phyloP scores from a whole-genome alignment of 768 basidiomycete genomes.

The Leccinellum albellum region DNA sequence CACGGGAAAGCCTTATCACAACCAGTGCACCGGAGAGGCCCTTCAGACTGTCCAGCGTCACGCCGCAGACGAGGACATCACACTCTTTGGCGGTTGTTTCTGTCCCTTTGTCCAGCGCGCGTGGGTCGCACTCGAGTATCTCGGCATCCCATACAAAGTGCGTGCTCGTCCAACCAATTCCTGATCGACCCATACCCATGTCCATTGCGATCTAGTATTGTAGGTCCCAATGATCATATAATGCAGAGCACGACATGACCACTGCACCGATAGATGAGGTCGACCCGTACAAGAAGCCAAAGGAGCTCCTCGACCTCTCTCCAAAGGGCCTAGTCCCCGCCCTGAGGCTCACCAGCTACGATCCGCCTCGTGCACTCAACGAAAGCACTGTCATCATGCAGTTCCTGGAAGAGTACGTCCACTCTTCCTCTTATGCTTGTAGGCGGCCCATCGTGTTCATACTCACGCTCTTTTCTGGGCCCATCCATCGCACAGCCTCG shows the following conservation, averaged over 20 bases:
- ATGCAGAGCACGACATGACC: neutral
- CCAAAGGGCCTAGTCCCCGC: slow-evolving; percentile 82
- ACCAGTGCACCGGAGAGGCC: slow-evolving; percentile 46
- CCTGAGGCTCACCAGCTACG: slow-evolving; percentile 49
- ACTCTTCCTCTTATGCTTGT: neutral
- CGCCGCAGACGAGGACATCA: slow-evolving; percentile 46
- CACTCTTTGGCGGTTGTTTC: slow-evolving; percentile 69
- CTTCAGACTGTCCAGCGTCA: slow-evolving; percentile 55
- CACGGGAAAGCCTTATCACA: slow-evolving; percentile 39
- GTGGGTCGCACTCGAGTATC: slow-evolving; percentile 71
- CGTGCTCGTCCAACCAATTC: neutral
- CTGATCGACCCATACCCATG: neutral
- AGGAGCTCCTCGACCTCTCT: slow-evolving; percentile 74
- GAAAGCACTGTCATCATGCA: slow-evolving; percentile 81
- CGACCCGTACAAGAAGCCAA: slow-evolving; percentile 78
- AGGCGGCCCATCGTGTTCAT: neutral
- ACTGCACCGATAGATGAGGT: slow-evolving; percentile 55
- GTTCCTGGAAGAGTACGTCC: slow-evolving; percentile 68
- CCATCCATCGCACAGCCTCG: slow-evolving; percentile 38
- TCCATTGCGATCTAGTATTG: slow-evolving; percentile 33
- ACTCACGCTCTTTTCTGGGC: too few relatives aligned
- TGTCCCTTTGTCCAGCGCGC: slow-evolving; percentile 82
- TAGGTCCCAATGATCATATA: slow-evolving; percentile 19
- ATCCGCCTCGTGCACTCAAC: slow-evolving; percentile 61
- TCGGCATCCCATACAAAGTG: slow-evolving; percentile 70